These are phyloP conservation scores for Coemansia sp. DNA, from an alignment of 192 early-diverging fungal genomes.

Conservation along the genomic window DNA sequence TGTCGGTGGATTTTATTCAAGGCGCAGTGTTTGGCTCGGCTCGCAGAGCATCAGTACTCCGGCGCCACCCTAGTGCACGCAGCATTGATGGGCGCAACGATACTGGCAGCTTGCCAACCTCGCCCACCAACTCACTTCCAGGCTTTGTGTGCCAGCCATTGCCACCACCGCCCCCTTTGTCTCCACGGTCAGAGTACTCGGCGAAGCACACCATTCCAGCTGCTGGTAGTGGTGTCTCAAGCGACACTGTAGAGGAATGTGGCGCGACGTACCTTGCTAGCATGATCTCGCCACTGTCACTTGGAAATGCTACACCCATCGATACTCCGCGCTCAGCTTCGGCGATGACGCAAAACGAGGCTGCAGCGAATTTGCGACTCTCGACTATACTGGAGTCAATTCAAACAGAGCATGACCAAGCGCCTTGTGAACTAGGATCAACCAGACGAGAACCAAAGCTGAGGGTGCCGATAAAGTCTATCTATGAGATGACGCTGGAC, in stretches of 20 bases:
- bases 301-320: conserved; percentile 11
- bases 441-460: neutral
- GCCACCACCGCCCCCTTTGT: conserved; percentile 25
- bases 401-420: conserved; percentile 6
- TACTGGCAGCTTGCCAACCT: conserved; percentile 2
- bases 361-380: conserved; percentile 10
- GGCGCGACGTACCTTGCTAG: conserved; percentile 5
- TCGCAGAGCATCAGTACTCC: conserved; percentile 31
- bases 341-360: neutral
- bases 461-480: conserved; percentile 22
- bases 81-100: conserved; percentile 5
- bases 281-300: conserved; percentile 35
- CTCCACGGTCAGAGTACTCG: neutral
- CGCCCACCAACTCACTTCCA: conserved; percentile 15
- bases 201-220: neutral
- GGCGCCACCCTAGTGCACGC: conserved; percentile 38
- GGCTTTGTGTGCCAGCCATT: conserved; percentile 42
- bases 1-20: conserved; percentile 51
- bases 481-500: conserved; percentile 48
- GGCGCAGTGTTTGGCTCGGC: conserved; percentile 53
- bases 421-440: neutral
- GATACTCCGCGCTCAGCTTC: conserved; percentile 4
- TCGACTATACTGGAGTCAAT: conserved; percentile 41
- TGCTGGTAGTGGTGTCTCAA: neutral
- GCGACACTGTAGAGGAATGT: neutral